Base-by-base conservation (phyloP, 495 filamentous ascomycete species). In the Penicillium maclennaniae region DNA sequence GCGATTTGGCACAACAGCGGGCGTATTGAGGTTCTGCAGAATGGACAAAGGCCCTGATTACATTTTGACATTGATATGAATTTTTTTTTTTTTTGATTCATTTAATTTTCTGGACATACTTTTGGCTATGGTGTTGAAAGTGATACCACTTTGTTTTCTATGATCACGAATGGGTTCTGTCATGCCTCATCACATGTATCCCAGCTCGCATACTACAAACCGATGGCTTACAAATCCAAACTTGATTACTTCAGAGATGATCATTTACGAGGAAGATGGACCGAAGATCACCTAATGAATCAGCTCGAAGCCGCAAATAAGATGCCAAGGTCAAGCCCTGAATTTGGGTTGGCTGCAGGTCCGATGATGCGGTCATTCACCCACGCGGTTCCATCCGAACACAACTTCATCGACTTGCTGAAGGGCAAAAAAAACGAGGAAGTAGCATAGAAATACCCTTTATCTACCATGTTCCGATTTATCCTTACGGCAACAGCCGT, bases 1-100 rank as follows among this genome's bases (percentile, higher is more conserved):
- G 78, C 77, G 6, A 74, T 63, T 1, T 81, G 75, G 74, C 77
- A 82, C 65, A 71, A 70, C n/a, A 79, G 75, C 53, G 79, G 79
- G 1, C 62, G 66, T 43, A 67, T 72, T 1, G 67, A 75, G 34
- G 70, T 81, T 8, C 66, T 78, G 49, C 61, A 65, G 52, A 55
- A 58, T 42, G 55, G 49, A 27, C 47, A 41, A 10, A 49, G 21
- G 9, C 5, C 41, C 2, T 38, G 28, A 38, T 49, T 38, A 7
- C 16, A 2, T 20, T 25, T 20, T 17, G 9, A 31, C 7, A 6
- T 7, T n/a, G 47, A n/a, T 17, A 2, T n/a, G 1, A 40, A n/a
- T 41, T 9, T 55, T 55, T 41, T 7, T 17, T 21, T 16, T n/a
- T 49, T 21, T 25, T 15, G 16, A 25, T 21, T 26, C 25, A 14